Evolutionary conservation across 441 rosid species (phyloP), one percentile per base, ranked within the genome.

Genomic region (Euphorbia celastroides): DNA sequence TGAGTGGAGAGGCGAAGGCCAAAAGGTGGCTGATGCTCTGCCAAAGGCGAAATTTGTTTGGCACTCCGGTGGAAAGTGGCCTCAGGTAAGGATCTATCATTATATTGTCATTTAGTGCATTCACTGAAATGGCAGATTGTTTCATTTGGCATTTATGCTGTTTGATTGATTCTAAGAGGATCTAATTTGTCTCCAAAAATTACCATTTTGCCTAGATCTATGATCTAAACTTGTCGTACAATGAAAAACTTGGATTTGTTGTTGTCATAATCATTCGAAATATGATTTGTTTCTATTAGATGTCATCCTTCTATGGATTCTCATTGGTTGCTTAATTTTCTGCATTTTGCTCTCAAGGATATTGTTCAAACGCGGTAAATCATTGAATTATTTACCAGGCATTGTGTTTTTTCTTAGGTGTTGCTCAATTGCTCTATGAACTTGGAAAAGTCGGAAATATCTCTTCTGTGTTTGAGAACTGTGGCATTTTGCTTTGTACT

Each of bases 61-160:
- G 19, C 98, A 93, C 69, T 81, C 92, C 0, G 87, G 97, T 57
- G 88, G 88, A 46, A 82, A 95, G 16, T 93, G 98, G 97, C 95
- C 97, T 80, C 89, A 90, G 93, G 97, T 93, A 58, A 78, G 89
- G 32, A 48, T 76, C 72, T 56, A 46, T 30, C 4, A 34, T 27
- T 34, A 34, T 34, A 3, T 34, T 34, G 38, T 34, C 25, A 54
- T 23, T 58, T 27, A 20, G 20, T 27, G 0, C 48, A 20, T 22
- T 30, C 16, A 56, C 16, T 28, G 7, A 26, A 55, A 27, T 36
- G 61, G 26, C 51, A 26, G 5, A 62, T 27, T 10, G 17, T n/a
- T 63, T 60, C 57, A 63, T 51, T 54, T 36, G 64, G 51, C 42
- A 27, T 64, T 58, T 46, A 14, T 74, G 26, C 27, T 20, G 14